Evolutionary conservation across 2,329 filamentous ascomycete species (phyloP).

Genomic region (Penicillium sp.): DNA sequence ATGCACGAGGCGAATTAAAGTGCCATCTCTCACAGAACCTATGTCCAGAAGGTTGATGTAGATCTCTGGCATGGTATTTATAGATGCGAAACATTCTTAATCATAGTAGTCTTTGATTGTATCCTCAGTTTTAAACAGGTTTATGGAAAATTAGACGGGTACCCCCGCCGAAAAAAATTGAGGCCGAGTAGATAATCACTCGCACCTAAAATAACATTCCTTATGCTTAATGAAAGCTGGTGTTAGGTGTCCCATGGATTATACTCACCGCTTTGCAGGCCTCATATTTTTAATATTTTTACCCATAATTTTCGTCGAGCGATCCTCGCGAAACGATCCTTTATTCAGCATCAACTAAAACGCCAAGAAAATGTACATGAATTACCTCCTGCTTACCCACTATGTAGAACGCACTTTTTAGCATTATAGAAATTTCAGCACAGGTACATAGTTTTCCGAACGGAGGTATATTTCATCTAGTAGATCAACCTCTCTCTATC

Average conservation of each 20-base stretch:
- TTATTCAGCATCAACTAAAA: background rate
- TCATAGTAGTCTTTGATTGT: slow-evolving; percentile 5
- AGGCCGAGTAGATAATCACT: slow-evolving; percentile 10
- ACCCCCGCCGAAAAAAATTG: slow-evolving; percentile 15
- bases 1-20: too few species aligned
- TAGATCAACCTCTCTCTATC: slow-evolving; percentile 13
- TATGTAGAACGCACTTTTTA: slow-evolving; percentile 20
- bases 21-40: too few species aligned
- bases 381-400: background rate
- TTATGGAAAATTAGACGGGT: slow-evolving; percentile 11
- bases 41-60: too few species aligned
- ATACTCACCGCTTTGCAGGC: background rate
- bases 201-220: background rate
- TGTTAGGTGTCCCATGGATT: slow-evolving; percentile 1
- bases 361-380: background rate
- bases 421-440: slow-evolving; percentile 8
- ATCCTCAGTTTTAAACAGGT: slow-evolving; percentile 11
- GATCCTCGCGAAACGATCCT: background rate
- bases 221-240: background rate
- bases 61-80: too few species aligned
- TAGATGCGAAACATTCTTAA: background rate
- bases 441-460: slow-evolving; percentile 7
- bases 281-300: slow-evolving; percentile 10
- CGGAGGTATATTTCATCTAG: slow-evolving; percentile 11
- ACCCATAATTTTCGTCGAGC: background rate